These are phyloP conservation scores for Botryotinia narcissicola DNA, from an alignment of 2,329 filamentous ascomycete genomes.

Conservation along the genomic window DNA sequence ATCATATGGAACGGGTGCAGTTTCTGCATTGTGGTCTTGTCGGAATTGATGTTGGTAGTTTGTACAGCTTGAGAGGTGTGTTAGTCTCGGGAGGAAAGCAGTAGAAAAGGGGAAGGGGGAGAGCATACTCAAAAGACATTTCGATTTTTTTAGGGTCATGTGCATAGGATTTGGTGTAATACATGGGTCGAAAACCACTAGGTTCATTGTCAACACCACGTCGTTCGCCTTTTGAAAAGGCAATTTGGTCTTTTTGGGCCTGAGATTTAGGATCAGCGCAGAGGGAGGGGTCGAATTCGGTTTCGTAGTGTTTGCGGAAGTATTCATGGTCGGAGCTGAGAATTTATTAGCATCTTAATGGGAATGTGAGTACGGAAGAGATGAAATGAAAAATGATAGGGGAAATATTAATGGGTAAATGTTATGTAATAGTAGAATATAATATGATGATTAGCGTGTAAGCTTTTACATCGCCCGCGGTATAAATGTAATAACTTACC, in stretches of 20 bases:
- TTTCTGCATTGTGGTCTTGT: constrained; percentile 23
- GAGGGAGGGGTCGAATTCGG: constrained; percentile 51
- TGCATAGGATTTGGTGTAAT: constrained; percentile 60
- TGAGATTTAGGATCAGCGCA: constrained; percentile 48
- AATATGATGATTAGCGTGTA: neutral
- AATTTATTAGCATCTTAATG: neutral
- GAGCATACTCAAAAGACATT: constrained; percentile 61
- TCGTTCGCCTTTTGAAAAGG: constrained; percentile 46
- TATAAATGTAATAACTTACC: constrained; percentile 30
- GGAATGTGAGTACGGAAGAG: neutral
- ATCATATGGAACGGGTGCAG: neutral
- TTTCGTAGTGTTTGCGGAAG: constrained; percentile 68
- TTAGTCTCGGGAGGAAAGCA: neutral
- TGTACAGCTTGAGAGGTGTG: constrained; percentile 47
- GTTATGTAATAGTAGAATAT: constrained; percentile 67
- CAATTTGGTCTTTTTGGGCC: constrained; percentile 43
- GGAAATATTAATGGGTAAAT: constrained; percentile 53
- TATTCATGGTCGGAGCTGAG: constrained; percentile 55
- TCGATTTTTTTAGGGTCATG: constrained; percentile 57
- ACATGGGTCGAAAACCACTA: constrained; percentile 60
- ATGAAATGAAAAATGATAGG: too few relatives aligned
- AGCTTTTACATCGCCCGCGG: neutral
- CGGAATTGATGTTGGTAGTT: constrained; percentile 75
- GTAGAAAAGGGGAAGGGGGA: too few relatives aligned
- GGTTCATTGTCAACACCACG: constrained; percentile 52